Evolutionary conservation across 2,329 filamentous ascomycete species (phyloP).

Genomic region (Botrytis elliptica): DNA sequence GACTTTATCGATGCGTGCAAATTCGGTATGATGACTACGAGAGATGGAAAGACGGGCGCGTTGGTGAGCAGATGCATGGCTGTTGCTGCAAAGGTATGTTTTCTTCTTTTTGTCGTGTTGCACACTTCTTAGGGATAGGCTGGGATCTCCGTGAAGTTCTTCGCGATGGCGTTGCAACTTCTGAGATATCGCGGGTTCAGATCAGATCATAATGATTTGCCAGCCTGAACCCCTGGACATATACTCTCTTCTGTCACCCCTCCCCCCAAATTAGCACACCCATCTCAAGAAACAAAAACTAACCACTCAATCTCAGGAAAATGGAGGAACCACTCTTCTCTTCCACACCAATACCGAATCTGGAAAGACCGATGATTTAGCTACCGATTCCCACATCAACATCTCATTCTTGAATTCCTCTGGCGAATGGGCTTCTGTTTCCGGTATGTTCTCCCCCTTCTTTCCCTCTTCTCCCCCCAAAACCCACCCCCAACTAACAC

Average conservation of each 20-base stretch:
- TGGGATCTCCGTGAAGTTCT: too few relatives aligned
- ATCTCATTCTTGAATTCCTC: constrained; percentile 73
- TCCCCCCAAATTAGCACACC: too few relatives aligned
- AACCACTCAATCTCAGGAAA: constrained; percentile 54
- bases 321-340: constrained; percentile 74
- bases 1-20: constrained; percentile 71
- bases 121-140: neutral
- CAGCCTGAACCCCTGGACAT: neutral
- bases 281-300: too few relatives aligned
- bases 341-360: constrained; percentile 93
- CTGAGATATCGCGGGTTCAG: neutral
- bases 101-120: neutral
- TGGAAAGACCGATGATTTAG: constrained; percentile 80
- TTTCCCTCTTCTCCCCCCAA: neutral
- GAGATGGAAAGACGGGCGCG: constrained; percentile 60
- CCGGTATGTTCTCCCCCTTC: constrained; percentile 51
- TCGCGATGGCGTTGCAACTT: neutral
- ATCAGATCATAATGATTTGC: neutral
- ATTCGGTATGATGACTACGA: constrained; percentile 87
- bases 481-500: neutral
- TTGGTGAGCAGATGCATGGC: constrained; percentile 86
- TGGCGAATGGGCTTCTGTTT: constrained; percentile 84
- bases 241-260: neutral
- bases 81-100: constrained; percentile 66
- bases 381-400: constrained; percentile 71